Evolutionary conservation across 1,139 yeast genomes (phyloP).

Genomic region (Geotrichum reessii): DNA sequence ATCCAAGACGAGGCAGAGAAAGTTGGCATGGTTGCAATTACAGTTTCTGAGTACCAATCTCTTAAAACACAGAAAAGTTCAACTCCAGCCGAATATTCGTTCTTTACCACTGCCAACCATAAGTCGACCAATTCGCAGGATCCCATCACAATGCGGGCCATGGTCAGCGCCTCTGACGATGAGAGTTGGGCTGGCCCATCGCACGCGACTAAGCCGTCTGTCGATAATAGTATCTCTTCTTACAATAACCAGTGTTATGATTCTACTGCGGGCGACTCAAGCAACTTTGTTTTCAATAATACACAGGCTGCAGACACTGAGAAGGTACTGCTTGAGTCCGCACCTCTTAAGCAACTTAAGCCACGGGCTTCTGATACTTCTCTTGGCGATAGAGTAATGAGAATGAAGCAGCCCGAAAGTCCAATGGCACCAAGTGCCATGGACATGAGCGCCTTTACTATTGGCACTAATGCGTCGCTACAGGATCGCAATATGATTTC

Average conservation of each 20-base stretch:
- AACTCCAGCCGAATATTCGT: conserved; percentile 1
- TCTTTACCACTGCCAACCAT: neutral
- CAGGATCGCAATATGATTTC: conserved; percentile 77
- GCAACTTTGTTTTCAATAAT: neutral
- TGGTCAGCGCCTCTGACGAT: conserved; percentile 4
- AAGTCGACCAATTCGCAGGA: conserved; percentile 5
- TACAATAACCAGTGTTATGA: conserved; percentile 6
- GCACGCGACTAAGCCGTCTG: conserved; percentile 10
- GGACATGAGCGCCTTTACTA: conserved; percentile 40
- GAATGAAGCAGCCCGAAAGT: conserved; percentile 4
- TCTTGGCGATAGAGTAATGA: neutral
- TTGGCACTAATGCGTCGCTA: conserved; percentile 53
- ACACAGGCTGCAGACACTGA: neutral
- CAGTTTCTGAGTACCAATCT: conserved; percentile 30
- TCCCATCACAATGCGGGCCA: conserved; percentile 6
- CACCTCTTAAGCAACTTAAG: conserved; percentile 2
- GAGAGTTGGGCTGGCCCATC: conserved; percentile 1
- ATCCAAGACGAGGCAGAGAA: conserved; percentile 22
- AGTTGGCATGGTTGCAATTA: conserved; percentile 41
- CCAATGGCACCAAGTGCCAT: conserved; percentile 17
- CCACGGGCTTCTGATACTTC: conserved; percentile 1
- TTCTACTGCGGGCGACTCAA: conserved; percentile 6
- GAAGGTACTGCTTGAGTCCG: conserved; percentile 7
- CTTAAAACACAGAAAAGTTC: conserved; percentile 20
- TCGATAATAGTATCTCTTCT: conserved; percentile 8